phyloP scores from a whole-genome alignment of 768 basidiomycete genomes.

The Phlebiopsis flavidoalba region DNA sequence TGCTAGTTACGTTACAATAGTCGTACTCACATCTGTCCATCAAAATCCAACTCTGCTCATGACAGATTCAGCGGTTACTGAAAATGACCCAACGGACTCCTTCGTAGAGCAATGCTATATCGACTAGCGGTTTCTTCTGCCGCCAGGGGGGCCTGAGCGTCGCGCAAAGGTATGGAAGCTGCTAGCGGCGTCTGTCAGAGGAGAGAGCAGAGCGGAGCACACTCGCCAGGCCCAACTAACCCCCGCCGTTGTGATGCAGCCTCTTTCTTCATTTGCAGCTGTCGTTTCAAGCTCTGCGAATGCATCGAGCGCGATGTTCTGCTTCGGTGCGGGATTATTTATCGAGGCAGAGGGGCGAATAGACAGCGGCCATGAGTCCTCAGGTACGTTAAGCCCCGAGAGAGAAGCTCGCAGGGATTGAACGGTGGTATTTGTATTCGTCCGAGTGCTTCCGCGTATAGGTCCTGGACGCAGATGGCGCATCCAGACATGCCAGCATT shows the following conservation, averaged over 20 bases:
- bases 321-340: constrained; percentile 12
- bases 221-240: constrained; percentile 3
- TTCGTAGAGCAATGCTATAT: constrained; percentile 33
- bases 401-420: constrained; percentile 47
- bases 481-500: constrained; percentile 97
- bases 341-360: constrained; percentile 28
- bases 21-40: not conserved
- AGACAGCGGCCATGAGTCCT: constrained; percentile 59
- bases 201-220: not conserved
- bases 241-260: constrained; percentile 4
- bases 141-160: not conserved
- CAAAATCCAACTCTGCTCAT: not conserved
- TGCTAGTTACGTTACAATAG: not conserved
- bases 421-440: constrained; percentile 55
- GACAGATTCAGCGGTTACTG: constrained; percentile 32
- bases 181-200: not conserved
- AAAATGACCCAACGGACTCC: constrained; percentile 46
- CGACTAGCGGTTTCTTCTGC: constrained; percentile 11
- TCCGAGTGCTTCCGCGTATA: constrained; percentile 74
- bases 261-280: constrained; percentile 43
- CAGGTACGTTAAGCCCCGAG: constrained; percentile 40
- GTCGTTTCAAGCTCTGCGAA: constrained; percentile 71
- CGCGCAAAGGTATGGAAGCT: not conserved
- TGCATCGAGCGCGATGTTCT: constrained; percentile 45
- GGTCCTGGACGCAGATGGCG: constrained; percentile 85